Conservation (phyloP, 768 basidiomycete species). For the Mycena vitilis region DNA sequence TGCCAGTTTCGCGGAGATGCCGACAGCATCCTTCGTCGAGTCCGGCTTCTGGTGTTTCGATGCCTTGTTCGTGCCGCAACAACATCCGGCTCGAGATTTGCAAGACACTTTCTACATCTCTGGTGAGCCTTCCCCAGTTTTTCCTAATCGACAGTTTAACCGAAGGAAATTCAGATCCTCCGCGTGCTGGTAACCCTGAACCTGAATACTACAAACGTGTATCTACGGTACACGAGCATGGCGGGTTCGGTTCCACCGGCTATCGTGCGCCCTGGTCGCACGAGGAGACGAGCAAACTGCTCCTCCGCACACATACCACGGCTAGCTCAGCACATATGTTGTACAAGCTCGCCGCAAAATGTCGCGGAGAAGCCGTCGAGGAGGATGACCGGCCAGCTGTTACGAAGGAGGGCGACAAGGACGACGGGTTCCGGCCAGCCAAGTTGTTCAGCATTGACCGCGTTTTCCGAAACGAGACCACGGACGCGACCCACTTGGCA, state of each 20-base stretch:
- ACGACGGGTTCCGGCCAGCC: constrained; percentile 89
- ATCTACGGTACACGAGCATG: constrained; percentile 83
- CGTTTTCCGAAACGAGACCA: constrained; percentile 98
- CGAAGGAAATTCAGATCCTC: constrained; percentile 69
- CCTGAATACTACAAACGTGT: constrained; percentile 89
- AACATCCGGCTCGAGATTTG: constrained; percentile 96
- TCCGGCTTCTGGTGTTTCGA: constrained; percentile 99
- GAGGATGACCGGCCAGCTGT: constrained; percentile 47
- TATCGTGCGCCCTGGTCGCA: constrained; percentile 97
- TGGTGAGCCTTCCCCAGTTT: constrained; percentile 55
- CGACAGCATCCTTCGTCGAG: constrained; percentile 94
- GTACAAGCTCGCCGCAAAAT: constrained; percentile 89
- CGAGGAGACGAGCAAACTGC: constrained; percentile 90
- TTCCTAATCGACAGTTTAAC: background rate
- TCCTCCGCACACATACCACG: constrained; percentile 97
- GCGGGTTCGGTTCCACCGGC: constrained; percentile 93
- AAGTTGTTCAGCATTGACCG: constrained; percentile 98
- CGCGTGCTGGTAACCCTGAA: constrained; percentile 78
- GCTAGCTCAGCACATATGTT: constrained; percentile 95
- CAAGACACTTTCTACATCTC: constrained; percentile 99
- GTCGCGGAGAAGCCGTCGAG: constrained; percentile 67
- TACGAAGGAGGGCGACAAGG: constrained; percentile 46
- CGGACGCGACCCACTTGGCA: constrained; percentile 97
- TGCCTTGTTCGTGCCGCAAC: constrained; percentile 97
- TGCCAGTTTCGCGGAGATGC: constrained; percentile 96